These are phyloP conservation scores for Novymonas esmeraldas DNA, from an alignment of 208 protist species.

Conservation along the genomic window DNA sequence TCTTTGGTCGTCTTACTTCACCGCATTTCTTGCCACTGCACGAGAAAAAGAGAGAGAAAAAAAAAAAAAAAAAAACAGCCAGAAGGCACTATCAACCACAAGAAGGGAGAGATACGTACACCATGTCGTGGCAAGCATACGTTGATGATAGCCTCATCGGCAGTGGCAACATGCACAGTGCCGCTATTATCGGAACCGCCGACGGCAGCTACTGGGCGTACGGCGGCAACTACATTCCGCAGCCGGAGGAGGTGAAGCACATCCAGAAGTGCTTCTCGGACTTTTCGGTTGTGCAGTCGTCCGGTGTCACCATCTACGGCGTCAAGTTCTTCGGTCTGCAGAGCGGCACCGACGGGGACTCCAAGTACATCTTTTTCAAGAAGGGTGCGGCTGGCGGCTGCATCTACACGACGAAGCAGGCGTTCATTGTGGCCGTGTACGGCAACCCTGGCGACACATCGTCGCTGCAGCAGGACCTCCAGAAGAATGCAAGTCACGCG, in stretches of 20 bases:
- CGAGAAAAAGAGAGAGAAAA: background rate
- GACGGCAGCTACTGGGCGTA: slow-evolving; percentile 92
- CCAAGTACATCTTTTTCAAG: slow-evolving; percentile 90
- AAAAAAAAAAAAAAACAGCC: background rate
- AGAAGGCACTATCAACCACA: no score
- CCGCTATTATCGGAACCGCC: slow-evolving; percentile 71
- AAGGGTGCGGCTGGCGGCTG: slow-evolving; percentile 85
- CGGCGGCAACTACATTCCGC: slow-evolving; percentile 83
- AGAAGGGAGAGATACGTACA: no score
- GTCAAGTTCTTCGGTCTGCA: slow-evolving; percentile 90
- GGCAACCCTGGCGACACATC: slow-evolving; percentile 73
- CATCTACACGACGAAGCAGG: slow-evolving; percentile 86
- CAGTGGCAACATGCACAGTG: slow-evolving; percentile 89
- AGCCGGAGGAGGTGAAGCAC: slow-evolving; percentile 84
- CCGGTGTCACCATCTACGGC: slow-evolving; percentile 77
- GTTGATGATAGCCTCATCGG: slow-evolving; percentile 89
- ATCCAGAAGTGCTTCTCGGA: slow-evolving; percentile 75
- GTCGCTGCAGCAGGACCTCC: slow-evolving; percentile 57
- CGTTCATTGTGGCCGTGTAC: slow-evolving; percentile 84
- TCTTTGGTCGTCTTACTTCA: no score
- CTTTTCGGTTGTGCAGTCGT: slow-evolving; percentile 64
- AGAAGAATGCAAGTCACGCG: slow-evolving; percentile 37
- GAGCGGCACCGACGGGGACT: slow-evolving; percentile 66
- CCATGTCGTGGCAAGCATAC: slow-evolving; percentile 90
- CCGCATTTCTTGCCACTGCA: no score